Conservation (phyloP, 306 rosid species). For the Calophaca sinica region DNA sequence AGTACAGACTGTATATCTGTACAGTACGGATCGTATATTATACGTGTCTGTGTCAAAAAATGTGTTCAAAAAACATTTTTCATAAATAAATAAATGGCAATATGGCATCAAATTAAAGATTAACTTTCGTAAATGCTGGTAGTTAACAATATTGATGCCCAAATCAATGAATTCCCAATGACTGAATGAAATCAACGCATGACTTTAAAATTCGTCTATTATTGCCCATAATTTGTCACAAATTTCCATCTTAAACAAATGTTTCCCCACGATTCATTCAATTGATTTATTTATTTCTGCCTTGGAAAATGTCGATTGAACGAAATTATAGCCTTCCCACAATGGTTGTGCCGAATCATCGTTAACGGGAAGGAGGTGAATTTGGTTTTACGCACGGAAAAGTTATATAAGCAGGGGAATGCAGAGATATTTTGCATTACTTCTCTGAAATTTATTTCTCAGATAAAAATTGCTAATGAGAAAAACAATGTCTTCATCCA, state of each 20-base stretch:
- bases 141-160: too few relatives aligned
- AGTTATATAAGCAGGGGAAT: constrained; percentile 17
- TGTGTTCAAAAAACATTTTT: too few relatives aligned
- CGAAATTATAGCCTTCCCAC: background rate
- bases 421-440: background rate
- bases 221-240: background rate
- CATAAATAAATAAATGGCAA: too few relatives aligned
- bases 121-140: too few relatives aligned
- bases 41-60: too few relatives aligned
- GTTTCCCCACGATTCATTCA: background rate
- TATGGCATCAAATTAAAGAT: too few relatives aligned
- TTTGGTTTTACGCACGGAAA: background rate
- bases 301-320: background rate
- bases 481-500: constrained; percentile 43
- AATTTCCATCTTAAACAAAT: background rate
- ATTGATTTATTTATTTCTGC: background rate
- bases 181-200: background rate
- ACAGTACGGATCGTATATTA: too few relatives aligned
- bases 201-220: background rate
- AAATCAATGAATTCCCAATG: background rate
- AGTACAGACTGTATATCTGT: too few relatives aligned
- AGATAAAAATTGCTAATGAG: background rate
- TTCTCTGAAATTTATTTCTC: background rate
- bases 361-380: background rate
- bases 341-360: background rate